Conservation (phyloP, 1,284 basidiomycete genomes). For the Sporisorium graminicola region DNA sequence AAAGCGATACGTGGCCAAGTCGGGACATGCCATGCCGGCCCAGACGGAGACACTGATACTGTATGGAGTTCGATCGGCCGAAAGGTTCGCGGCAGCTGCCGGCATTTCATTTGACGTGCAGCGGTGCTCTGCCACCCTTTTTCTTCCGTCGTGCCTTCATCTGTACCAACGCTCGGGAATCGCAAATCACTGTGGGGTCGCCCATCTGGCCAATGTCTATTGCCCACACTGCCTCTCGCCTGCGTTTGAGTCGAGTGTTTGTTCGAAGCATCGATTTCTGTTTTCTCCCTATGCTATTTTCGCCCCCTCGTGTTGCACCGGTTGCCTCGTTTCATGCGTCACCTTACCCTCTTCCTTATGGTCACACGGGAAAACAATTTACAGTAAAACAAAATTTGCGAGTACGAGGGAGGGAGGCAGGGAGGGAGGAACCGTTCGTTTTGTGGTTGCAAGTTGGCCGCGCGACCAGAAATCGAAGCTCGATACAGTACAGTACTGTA, state of each 20-base stretch:
- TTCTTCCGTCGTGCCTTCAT: neutral
- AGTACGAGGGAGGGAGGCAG: too few relatives aligned
- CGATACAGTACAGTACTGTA: too few relatives aligned
- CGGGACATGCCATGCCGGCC: neutral
- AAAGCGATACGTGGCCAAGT: neutral
- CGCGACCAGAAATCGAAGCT: neutral
- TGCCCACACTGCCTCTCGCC: constrained; percentile 1
- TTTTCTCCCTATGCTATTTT: too few relatives aligned
- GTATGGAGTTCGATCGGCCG: neutral
- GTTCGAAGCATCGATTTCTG: too few relatives aligned
- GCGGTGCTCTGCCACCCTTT: neutral
- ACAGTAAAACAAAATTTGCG: too few relatives aligned
- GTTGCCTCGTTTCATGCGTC: neutral
- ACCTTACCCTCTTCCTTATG: neutral
- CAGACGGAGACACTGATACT: neutral
- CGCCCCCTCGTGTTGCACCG: too few relatives aligned
- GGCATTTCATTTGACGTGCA: neutral
- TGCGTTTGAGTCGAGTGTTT: too few relatives aligned
- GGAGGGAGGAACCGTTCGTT: too few relatives aligned
- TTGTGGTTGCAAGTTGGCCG: neutral
- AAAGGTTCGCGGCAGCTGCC: neutral
- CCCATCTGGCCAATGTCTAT: neutral
- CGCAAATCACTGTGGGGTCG: neutral
- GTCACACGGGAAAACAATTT: too few relatives aligned
- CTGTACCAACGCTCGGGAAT: neutral